Evolutionary conservation across 73 alveolate species (phyloP).

Genomic region (Tetrahymena borealis): DNA sequence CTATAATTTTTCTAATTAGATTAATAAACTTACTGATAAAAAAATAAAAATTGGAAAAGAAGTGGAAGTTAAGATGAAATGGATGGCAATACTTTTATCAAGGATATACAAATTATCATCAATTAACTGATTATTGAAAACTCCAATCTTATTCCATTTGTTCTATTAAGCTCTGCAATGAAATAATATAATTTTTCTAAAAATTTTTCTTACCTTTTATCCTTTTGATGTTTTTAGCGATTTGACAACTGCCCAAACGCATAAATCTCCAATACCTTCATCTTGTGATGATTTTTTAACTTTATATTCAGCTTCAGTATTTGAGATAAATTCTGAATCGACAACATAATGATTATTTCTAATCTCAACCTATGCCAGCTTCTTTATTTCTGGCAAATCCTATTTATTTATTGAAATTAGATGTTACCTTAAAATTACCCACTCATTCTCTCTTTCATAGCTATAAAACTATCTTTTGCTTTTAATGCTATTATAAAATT

Average conservation of each 20-base stretch:
- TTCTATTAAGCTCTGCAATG: too few relatives aligned
- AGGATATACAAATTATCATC: too few relatives aligned
- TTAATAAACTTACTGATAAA: not conserved
- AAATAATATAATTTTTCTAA: not conserved
- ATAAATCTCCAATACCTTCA: slow-evolving; percentile 31
- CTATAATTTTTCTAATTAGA: not conserved
- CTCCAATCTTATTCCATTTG: too few relatives aligned
- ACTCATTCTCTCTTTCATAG: not conserved
- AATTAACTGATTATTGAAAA: too few relatives aligned
- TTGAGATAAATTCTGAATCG: not conserved
- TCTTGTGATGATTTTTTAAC: not conserved
- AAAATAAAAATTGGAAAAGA: not conserved
- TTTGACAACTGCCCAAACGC: slow-evolving; percentile 43
- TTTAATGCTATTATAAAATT: not conserved
- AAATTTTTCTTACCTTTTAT: not conserved
- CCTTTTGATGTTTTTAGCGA: slow-evolving; percentile 14
- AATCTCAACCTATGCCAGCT: not conserved
- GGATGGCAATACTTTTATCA: not conserved
- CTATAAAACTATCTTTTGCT: not conserved
- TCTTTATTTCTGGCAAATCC: not conserved
- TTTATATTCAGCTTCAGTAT: not conserved
- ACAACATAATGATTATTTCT: not conserved
- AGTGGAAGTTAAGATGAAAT: not conserved
- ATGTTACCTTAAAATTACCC: not conserved
- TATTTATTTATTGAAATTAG: not conserved